These are phyloP conservation scores for Xerocomellus intermedius DNA, from an alignment of 768 basidiomycete species.

Conservation along the genomic window DNA sequence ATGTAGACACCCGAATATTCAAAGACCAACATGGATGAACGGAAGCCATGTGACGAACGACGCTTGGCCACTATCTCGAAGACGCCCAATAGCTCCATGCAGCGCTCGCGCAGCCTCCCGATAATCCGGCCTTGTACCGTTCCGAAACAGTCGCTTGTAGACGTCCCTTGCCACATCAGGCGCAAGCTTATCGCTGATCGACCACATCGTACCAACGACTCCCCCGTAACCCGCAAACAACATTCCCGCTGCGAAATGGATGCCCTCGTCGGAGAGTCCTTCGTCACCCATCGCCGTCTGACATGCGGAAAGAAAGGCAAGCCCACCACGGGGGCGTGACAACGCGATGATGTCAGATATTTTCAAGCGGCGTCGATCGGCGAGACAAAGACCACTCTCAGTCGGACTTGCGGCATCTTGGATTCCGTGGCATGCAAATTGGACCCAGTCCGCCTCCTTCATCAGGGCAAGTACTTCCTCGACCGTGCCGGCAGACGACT, in stretches of 20 bases:
- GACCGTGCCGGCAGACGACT: neutral
- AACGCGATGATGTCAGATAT: conserved; percentile 1
- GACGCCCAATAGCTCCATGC: too few relatives aligned
- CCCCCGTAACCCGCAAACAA: conserved; percentile 28
- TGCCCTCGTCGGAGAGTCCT: too few relatives aligned
- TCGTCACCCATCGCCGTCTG: conserved; percentile 22
- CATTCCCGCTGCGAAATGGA: conserved; percentile 29
- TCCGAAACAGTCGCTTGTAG: neutral
- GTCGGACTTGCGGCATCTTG: neutral
- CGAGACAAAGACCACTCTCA: neutral
- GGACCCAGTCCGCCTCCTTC: too few relatives aligned
- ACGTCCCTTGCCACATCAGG: neutral
- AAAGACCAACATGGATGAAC: too few relatives aligned
- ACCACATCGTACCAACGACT: conserved; percentile 46
- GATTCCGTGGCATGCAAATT: neutral
- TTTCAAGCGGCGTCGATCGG: neutral
- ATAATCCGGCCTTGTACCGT: neutral
- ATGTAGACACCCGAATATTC: too few relatives aligned
- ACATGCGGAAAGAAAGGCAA: conserved; percentile 47
- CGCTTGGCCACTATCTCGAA: too few relatives aligned
- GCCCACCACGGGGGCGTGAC: conserved; percentile 15
- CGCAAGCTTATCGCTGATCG: conserved; percentile 32
- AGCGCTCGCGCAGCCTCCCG: too few relatives aligned
- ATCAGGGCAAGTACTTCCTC: neutral
- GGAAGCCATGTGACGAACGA: too few relatives aligned